Percentiles rank a stretch among this genome's conserved stretches.
These are phyloP conservation scores for Rosa lucieae DNA, from an alignment of 306 rosid species.

Conservation along the genomic window DNA sequence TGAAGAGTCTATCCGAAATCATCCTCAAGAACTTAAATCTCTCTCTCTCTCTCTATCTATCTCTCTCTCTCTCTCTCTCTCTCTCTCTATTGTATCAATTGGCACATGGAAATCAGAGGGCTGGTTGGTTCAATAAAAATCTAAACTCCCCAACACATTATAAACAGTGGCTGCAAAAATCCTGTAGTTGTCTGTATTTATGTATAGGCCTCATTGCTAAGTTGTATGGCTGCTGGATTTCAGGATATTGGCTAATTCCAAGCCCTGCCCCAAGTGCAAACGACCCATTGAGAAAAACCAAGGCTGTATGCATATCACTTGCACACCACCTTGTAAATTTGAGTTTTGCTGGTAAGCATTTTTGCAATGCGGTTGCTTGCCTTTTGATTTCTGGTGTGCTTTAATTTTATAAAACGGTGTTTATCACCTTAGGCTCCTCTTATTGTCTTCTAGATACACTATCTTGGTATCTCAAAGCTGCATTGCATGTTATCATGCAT, in stretches of 20 bases:
- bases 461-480: background rate
- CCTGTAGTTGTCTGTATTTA: background rate
- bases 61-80: background rate
- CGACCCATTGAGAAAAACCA: constrained; percentile 89
- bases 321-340: constrained; percentile 88
- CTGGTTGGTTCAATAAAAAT: background rate
- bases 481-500: background rate
- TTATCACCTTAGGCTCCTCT: background rate
- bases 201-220: constrained; percentile 8
- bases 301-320: constrained; percentile 94
- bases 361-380: background rate
- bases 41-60: background rate
- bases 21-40: too few relatives aligned
- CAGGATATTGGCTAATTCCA: constrained; percentile 78
- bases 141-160: background rate
- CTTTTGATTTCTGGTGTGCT: background rate
- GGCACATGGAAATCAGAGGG: background rate
- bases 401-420: background rate
- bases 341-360: constrained; percentile 82
- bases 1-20: background rate
- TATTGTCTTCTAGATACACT: background rate
- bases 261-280: constrained; percentile 93
- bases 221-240: constrained; percentile 18
- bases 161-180: constrained; percentile 5
- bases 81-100: background rate